These are phyloP conservation scores for Bromus sterilis DNA, from an alignment of 176 grass and related monocot genomes.

Conservation along the genomic window DNA sequence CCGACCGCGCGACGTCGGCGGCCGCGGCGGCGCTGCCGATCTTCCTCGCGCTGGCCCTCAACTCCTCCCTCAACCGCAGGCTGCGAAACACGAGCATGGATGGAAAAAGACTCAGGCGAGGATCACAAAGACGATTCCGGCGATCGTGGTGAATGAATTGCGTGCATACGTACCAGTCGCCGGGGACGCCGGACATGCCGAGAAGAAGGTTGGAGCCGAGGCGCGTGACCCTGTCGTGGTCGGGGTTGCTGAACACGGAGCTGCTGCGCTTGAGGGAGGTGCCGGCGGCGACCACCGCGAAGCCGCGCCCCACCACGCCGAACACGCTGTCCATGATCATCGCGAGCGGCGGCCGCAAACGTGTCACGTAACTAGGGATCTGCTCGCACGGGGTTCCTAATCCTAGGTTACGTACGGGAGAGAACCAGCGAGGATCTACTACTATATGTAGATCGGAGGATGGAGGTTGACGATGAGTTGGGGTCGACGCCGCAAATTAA, in stretches of 20 bases:
- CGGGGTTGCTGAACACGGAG: not conserved
- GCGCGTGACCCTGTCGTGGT: slow-evolving; percentile 63
- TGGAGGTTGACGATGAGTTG: not conserved
- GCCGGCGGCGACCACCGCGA: slow-evolving; percentile 53
- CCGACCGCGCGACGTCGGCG: not conserved
- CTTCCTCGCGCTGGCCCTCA: not conserved
- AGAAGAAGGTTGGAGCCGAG: slow-evolving; percentile 56
- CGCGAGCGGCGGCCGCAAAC: not conserved
- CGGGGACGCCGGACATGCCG: slow-evolving; percentile 50
- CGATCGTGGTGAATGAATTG: not conserved
- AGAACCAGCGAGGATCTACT: not conserved
- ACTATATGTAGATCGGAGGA: not conserved
- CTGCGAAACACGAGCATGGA: not conserved
- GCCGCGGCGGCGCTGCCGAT: not conserved
- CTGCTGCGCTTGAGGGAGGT: slow-evolving; percentile 41
- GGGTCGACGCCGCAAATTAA: not conserved
- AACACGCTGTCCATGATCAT: slow-evolving; percentile 51
- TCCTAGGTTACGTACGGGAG: not conserved
- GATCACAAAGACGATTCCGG: too few species aligned
- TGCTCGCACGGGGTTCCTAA: not conserved
- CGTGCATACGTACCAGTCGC: slow-evolving; percentile 48
- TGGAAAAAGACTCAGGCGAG: too few species aligned
- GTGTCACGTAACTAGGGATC: not conserved
- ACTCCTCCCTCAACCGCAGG: not conserved
- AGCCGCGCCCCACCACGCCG: slow-evolving; percentile 49